Evolutionary conservation across 805 yeast species (phyloP).

Genomic region (Hanseniaspora vineae): DNA sequence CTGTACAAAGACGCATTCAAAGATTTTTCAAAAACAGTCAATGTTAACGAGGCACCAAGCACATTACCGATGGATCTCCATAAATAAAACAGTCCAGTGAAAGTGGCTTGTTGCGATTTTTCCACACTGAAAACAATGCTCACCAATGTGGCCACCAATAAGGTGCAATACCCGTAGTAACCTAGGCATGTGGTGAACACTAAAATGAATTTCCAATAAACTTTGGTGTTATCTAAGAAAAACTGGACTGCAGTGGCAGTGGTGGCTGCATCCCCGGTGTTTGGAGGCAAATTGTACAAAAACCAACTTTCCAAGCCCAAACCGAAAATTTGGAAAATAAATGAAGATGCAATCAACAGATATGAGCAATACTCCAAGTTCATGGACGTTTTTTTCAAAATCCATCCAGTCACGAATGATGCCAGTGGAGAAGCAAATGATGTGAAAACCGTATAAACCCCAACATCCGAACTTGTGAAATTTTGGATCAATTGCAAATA

Average conservation of each 20-base stretch:
- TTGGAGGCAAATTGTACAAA: slow-evolving; percentile 13
- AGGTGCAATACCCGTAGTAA: slow-evolving; percentile 38
- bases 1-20: slow-evolving; percentile 20
- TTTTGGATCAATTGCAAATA: slow-evolving; percentile 41
- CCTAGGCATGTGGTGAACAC: slow-evolving; percentile 23
- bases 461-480: slow-evolving; percentile 40
- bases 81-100: slow-evolving; percentile 36
- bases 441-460: slow-evolving; percentile 42
- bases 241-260: slow-evolving; percentile 1
- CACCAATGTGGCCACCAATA: slow-evolving; percentile 48
- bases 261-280: slow-evolving; percentile 1
- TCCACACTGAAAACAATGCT: slow-evolving; percentile 34
- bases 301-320: slow-evolving; percentile 10
- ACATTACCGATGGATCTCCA: slow-evolving; percentile 38
- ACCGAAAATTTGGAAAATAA: slow-evolving; percentile 14
- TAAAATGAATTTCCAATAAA: slow-evolving; percentile 20
- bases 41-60: slow-evolving; percentile 31
- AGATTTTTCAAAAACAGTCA: slow-evolving; percentile 26
- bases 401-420: slow-evolving; percentile 41
- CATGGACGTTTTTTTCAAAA: slow-evolving; percentile 24
- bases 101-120: slow-evolving; percentile 32
- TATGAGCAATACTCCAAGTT: slow-evolving; percentile 20
- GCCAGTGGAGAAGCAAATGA: slow-evolving; percentile 41
- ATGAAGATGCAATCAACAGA: slow-evolving; percentile 12
- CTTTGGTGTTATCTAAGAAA: slow-evolving; percentile 1